Evolutionary conservation across 192 early-diverging fungal genomes (phyloP).

Genomic region (Globomyces pollinis-pini): DNA sequence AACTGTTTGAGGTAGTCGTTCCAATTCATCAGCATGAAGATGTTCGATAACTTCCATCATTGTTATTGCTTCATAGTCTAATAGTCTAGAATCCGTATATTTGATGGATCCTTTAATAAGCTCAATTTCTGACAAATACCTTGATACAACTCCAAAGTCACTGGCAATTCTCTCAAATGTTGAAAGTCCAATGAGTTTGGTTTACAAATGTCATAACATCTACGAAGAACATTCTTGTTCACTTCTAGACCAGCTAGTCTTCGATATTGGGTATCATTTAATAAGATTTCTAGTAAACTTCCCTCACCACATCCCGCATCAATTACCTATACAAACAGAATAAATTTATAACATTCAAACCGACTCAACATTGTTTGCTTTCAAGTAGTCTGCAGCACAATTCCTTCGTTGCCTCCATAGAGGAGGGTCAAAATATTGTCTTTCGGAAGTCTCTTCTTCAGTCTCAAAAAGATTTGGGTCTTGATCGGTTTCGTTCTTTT

Average conservation of each 20-base stretch:
- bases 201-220: slow-evolving; percentile 40
- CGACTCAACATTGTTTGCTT: slow-evolving; percentile 38
- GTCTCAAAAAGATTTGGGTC: too few relatives aligned
- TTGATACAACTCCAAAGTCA: slow-evolving; percentile 58
- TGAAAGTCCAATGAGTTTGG: slow-evolving; percentile 54
- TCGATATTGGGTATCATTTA: slow-evolving; percentile 49
- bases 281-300: slow-evolving; percentile 58
- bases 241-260: slow-evolving; percentile 69
- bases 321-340: slow-evolving; percentile 40
- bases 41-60: slow-evolving; percentile 86
- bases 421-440: slow-evolving; percentile 47
- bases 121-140: slow-evolving; percentile 31
- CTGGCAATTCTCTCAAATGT: slow-evolving; percentile 49
- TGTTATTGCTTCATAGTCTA: slow-evolving; percentile 63
- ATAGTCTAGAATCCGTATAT: slow-evolving; percentile 40
- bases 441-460: too few relatives aligned
- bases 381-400: slow-evolving; percentile 47
- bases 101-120: slow-evolving; percentile 40
- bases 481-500: too few relatives aligned
- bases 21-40: slow-evolving; percentile 49
- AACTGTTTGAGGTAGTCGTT: slow-evolving; percentile 48
- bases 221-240: slow-evolving; percentile 26
- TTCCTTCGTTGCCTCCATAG: slow-evolving; percentile 79
- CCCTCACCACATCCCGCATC: slow-evolving; percentile 88
- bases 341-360: slow-evolving; percentile 19